Evolutionary conservation across 2,329 filamentous ascomycete genomes (phyloP), one percentile per base, ranked within the genome.

Genomic region (Immersiporthe knoxdaviesiana): DNA sequence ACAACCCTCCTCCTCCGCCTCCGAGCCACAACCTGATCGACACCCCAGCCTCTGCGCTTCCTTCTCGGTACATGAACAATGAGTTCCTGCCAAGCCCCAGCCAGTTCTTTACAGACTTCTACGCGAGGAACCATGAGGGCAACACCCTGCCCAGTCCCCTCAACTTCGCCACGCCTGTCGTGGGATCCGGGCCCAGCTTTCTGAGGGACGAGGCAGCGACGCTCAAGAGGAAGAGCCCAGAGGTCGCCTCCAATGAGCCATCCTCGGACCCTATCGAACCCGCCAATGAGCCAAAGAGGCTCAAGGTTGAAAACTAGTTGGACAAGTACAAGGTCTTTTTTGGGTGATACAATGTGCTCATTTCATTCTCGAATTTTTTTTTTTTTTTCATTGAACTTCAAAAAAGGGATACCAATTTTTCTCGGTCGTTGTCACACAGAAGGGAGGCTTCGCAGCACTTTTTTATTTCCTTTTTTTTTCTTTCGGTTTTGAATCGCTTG

Each of bases 41-140:
- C 76, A 71, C 96, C 0, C 96, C 96, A 0, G 94, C 97, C n/a
- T 97, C 94, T 1, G 94, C 95, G 3, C 84, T 99, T 14, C 96
- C 96, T 0, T 97, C 93, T 64, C 89, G 95, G 54, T 97, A 98
- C 79, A 90, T 98, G 74, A 91, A 90, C 69, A 93, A 92, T 73
- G 93, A 94, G 47, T 89, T 97, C 66, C 84, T 98, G 21, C 94
- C 96, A 0, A 97, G 93, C 68, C 96, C 96, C 0, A 97, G 92
- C 72, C 93, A 90, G 73, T 97, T 98, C 81, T 98, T 97, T 76
- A 90, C 92, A 0, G 94, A 97, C 72, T 97, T 94, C 94, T 90
- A 91, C 73, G 94, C 92, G 78, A 77, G 89, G 78, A 78, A 88
- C 76, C 79, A 84, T 68, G 92, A 96, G 73, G 92, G 87, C 77